Conservation (phyloP, 2,329 filamentous ascomycete genomes). For the Escovopsis sp. region DNA sequence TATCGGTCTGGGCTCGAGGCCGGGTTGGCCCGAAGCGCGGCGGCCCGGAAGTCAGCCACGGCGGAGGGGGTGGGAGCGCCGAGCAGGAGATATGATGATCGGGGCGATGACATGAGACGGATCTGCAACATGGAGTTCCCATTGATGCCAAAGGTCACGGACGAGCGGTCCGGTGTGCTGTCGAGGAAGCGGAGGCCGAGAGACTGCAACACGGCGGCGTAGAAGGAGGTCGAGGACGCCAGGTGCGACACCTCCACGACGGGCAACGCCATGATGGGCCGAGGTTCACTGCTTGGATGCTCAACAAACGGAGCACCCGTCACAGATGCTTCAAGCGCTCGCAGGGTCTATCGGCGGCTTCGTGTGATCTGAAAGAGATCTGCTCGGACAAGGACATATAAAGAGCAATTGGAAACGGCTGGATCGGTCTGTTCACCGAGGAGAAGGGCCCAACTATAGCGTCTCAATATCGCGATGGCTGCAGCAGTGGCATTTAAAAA, state of each 20-base stretch:
- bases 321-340: no score
- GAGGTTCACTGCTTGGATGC: no score
- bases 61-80: slow-evolving; percentile 49
- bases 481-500: no score
- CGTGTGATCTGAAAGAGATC: no score
- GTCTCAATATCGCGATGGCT: no score
- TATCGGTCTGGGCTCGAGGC: slow-evolving; percentile 19
- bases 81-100: slow-evolving; percentile 44
- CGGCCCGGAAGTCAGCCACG: slow-evolving; percentile 58
- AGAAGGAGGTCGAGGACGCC: slow-evolving; percentile 69
- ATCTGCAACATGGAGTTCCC: slow-evolving; percentile 28
- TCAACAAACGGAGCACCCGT: no score
- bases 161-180: slow-evolving; percentile 9
- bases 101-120: slow-evolving; percentile 25
- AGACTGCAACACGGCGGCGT: slow-evolving; percentile 62
- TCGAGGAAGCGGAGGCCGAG: slow-evolving; percentile 53
- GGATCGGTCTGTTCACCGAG: no score
- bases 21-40: slow-evolving; percentile 47
- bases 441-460: no score
- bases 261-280: slow-evolving; percentile 26
- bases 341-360: no score
- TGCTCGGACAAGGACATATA: no score
- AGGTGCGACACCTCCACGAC: slow-evolving; percentile 58
- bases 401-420: no score
- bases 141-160: slow-evolving; percentile 28